Evolutionary conservation across 2,329 filamentous ascomycete genomes (phyloP).

Genomic region (Helotiales sp.): DNA sequence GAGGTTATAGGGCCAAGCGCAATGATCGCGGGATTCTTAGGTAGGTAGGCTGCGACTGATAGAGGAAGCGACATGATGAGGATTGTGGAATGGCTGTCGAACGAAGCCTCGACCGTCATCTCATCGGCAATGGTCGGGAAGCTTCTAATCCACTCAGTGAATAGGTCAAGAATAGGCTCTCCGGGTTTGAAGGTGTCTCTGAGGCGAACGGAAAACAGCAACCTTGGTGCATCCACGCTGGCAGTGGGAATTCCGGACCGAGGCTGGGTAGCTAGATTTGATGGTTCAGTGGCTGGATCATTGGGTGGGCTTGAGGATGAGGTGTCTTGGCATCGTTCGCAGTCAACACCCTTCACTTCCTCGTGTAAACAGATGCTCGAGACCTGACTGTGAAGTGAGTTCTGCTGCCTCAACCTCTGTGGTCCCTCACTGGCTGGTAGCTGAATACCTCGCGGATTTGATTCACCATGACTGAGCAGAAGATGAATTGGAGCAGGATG

Average conservation of each 20-base stretch:
- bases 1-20: slow-evolving; percentile 9
- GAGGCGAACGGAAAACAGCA: slow-evolving; percentile 11
- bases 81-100: slow-evolving; percentile 11
- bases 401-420: neutral
- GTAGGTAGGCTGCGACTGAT: slow-evolving; percentile 7
- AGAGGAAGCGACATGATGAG: slow-evolving; percentile 7
- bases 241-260: neutral
- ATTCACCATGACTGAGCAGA: slow-evolving; percentile 2
- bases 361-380: too few species aligned
- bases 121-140: slow-evolving; percentile 15
- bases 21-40: slow-evolving; percentile 4
- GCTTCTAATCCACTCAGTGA: slow-evolving; percentile 13
- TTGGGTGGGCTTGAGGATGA: too few species aligned
- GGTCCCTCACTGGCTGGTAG: slow-evolving; percentile 3
- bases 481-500: slow-evolving; percentile 14
- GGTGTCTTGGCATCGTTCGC: too few species aligned
- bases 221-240: neutral
- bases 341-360: neutral
- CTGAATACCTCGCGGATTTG: slow-evolving; percentile 8
- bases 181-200: slow-evolving; percentile 10
- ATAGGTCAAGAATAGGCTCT: slow-evolving; percentile 9
- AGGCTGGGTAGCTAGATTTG: too few species aligned
- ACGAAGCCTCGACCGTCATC: slow-evolving; percentile 9
- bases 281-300: too few species aligned
- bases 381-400: neutral